A percentile compares a stretch with the other conserved stretches of the same genome.
phyloP scores from a whole-genome alignment of 2,329 filamentous ascomycete species.

The Talaromyces piceae region DNA sequence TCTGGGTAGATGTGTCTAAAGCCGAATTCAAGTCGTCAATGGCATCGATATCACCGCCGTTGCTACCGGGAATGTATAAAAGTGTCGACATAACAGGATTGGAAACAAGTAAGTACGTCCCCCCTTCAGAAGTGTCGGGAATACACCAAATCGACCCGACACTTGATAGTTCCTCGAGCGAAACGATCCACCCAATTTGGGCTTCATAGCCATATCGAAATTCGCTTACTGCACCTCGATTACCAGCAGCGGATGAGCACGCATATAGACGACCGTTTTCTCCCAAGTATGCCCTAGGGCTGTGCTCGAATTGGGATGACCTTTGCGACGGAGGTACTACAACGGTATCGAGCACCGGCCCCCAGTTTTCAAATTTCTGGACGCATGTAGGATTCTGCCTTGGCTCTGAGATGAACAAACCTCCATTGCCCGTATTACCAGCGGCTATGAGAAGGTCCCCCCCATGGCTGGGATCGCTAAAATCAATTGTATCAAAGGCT shows the following conservation, averaged over 20 bases:
- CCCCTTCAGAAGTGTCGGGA: slow-evolving; percentile 23
- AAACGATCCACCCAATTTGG: slow-evolving; percentile 47
- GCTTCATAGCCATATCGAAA: slow-evolving; percentile 64
- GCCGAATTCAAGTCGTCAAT: slow-evolving; percentile 33
- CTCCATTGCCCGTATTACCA: slow-evolving; percentile 70
- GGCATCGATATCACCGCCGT: slow-evolving; percentile 24
- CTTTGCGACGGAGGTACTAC: slow-evolving; percentile 20
- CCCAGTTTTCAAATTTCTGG: slow-evolving; percentile 57
- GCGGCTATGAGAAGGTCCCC: slow-evolving; percentile 74
- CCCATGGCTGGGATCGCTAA: slow-evolving; percentile 37
- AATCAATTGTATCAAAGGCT: slow-evolving; percentile 71
- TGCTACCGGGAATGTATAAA: slow-evolving; percentile 31
- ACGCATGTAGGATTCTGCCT: slow-evolving; percentile 48
- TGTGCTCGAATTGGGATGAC: neutral
- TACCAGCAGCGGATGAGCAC: slow-evolving; percentile 55
- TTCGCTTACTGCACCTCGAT: slow-evolving; percentile 58
- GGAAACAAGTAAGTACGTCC: slow-evolving; percentile 35
- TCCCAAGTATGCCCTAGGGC: slow-evolving; percentile 16
- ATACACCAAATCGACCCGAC: slow-evolving; percentile 40
- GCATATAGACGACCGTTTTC: slow-evolving; percentile 56
- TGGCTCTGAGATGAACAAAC: slow-evolving; percentile 63
- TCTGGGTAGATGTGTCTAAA: slow-evolving; percentile 36
- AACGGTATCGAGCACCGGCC: slow-evolving; percentile 44
- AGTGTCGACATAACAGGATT: slow-evolving; percentile 34
- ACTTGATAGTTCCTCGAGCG: slow-evolving; percentile 33